Evolutionary conservation across 129 eudicot species (phyloP).

Genomic region (Erigeron canadensis): DNA sequence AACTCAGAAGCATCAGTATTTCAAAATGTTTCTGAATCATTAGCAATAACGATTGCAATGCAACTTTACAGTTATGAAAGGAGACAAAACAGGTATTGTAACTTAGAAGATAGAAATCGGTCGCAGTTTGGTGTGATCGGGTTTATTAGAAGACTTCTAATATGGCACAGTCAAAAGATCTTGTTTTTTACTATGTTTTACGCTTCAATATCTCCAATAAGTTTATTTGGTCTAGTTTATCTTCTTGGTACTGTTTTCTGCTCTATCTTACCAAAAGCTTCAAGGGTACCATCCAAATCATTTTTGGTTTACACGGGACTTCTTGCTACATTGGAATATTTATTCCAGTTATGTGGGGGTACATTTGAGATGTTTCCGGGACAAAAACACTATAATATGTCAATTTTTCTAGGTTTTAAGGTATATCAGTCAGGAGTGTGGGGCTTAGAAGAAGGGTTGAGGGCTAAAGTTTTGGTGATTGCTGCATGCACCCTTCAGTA

Average conservation of each 20-base stretch:
- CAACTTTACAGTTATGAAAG: slow-evolving; percentile 99
- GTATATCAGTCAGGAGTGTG: slow-evolving; percentile 59
- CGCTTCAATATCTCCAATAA: slow-evolving; percentile 91
- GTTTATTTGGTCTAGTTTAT: slow-evolving; percentile 82
- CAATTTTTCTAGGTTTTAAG: slow-evolving; percentile 71
- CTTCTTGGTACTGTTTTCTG: slow-evolving; percentile 81
- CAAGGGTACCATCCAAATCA: slow-evolving; percentile 77
- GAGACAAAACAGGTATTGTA: slow-evolving; percentile 73
- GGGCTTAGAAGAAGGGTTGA: slow-evolving; percentile 90
- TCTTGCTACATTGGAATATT: slow-evolving; percentile 65
- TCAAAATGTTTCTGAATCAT: slow-evolving; percentile 80
- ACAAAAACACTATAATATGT: slow-evolving; percentile 60
- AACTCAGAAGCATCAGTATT: slow-evolving; percentile 65
- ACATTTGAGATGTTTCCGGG: slow-evolving; percentile 85
- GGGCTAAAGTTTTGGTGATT: slow-evolving; percentile 83
- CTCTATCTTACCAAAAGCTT: slow-evolving; percentile 78
- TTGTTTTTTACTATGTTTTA: slow-evolving; percentile 74
- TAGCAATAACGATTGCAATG: slow-evolving; percentile 93
- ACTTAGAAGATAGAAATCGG: slow-evolving; percentile 43
- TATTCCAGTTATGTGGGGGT: slow-evolving; percentile 92
- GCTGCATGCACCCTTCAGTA: slow-evolving; percentile 90
- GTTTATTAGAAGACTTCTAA: slow-evolving; percentile 62
- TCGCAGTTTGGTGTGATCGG: slow-evolving; percentile 67
- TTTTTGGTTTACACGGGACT: slow-evolving; percentile 84
- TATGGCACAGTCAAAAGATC: slow-evolving; percentile 95